These are phyloP conservation scores for Clitoria ternatea DNA, from an alignment of 306 rosid species.

Conservation along the genomic window DNA sequence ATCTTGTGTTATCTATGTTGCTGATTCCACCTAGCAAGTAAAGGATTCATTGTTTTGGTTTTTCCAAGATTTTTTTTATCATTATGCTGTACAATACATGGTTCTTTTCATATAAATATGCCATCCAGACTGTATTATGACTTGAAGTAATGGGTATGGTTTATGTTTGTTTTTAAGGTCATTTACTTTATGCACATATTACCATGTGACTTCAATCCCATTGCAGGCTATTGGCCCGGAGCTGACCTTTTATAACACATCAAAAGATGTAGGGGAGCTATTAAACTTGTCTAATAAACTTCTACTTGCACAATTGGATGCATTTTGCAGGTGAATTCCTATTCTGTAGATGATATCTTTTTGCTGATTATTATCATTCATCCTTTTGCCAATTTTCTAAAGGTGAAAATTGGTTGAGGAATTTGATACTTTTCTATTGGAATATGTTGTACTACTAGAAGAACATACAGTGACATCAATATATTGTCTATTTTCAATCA, in stretches of 20 bases:
- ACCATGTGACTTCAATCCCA: constrained; percentile 11
- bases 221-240: constrained; percentile 90
- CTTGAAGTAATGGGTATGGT: background rate
- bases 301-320: constrained; percentile 86
- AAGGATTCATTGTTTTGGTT: background rate
- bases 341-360: background rate
- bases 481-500: background rate
- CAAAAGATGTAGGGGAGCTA: constrained; percentile 66
- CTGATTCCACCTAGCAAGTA: background rate
- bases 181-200: background rate
- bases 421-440: background rate
- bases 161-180: background rate
- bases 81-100: background rate
- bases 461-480: background rate
- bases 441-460: background rate
- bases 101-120: background rate
- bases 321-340: constrained; percentile 67
- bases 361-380: background rate
- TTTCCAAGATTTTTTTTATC: background rate
- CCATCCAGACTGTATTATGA: background rate
- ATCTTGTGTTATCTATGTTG: background rate
- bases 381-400: background rate
- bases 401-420: background rate
- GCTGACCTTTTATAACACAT: constrained; percentile 80
- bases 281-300: constrained; percentile 69